phyloP scores from a whole-genome alignment of 208 protist genomes.

The Crithidia sp. region DNA sequence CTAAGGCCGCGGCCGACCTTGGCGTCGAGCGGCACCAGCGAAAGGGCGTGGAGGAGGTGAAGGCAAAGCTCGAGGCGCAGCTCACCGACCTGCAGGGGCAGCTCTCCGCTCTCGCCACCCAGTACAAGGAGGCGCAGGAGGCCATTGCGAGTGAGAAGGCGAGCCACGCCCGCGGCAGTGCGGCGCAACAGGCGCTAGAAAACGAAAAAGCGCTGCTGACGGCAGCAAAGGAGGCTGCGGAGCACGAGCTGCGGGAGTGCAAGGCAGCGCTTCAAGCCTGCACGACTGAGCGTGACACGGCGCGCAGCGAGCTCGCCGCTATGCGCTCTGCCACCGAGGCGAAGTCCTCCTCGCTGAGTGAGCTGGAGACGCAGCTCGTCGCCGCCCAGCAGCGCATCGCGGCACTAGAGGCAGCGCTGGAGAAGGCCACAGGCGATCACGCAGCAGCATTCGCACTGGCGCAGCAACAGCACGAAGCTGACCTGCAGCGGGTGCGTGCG shows the following conservation, averaged over 20 bases:
- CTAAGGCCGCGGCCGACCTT: slow-evolving; percentile 17
- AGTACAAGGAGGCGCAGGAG: slow-evolving; percentile 14
- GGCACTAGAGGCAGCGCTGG: slow-evolving; percentile 6
- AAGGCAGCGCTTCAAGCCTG: slow-evolving; percentile 4
- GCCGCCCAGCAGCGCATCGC: slow-evolving; percentile 13
- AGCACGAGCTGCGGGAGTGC: slow-evolving; percentile 26
- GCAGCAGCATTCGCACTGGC: neutral
- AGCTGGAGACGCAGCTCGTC: slow-evolving; percentile 16
- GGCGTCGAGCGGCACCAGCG: slow-evolving; percentile 22
- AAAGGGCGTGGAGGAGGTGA: neutral
- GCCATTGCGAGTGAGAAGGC: slow-evolving; percentile 19
- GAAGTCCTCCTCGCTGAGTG: slow-evolving; percentile 14
- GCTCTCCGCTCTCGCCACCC: slow-evolving; percentile 2
- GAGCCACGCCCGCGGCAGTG: slow-evolving; percentile 15
- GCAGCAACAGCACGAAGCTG: slow-evolving; percentile 5
- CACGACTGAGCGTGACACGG: slow-evolving; percentile 15
- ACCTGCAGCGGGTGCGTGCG: neutral
- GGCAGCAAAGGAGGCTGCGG: slow-evolving; percentile 8
- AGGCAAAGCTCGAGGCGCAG: slow-evolving; percentile 17
- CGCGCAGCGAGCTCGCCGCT: neutral
- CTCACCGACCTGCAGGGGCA: slow-evolving; percentile 18
- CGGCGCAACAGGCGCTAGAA: slow-evolving; percentile 23
- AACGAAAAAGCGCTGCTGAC: slow-evolving; percentile 29
- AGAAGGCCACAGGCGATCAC: neutral
- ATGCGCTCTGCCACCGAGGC: slow-evolving; percentile 14